These are phyloP conservation scores for Vinca minor DNA, from an alignment of 257 asterid genomes.

Conservation along the genomic window DNA sequence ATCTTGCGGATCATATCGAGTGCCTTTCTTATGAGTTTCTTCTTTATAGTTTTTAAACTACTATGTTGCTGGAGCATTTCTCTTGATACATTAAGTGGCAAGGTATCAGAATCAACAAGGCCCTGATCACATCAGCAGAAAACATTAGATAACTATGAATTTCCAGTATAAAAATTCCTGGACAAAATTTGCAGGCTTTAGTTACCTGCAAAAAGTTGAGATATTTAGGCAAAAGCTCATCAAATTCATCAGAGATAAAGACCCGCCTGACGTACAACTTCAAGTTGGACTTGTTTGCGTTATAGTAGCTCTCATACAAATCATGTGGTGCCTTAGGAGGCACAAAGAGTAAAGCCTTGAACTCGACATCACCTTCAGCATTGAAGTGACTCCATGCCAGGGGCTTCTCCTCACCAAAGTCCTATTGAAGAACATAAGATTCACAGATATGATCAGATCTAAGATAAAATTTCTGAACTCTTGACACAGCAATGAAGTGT, in stretches of 20 bases:
- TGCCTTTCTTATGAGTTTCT: slow-evolving; percentile 94
- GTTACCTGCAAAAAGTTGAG: slow-evolving; percentile 78
- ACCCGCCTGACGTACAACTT: slow-evolving; percentile 78
- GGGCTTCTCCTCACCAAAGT: slow-evolving; percentile 78
- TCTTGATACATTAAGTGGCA: slow-evolving; percentile 91
- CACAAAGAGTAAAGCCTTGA: slow-evolving; percentile 77
- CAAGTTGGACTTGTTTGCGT: slow-evolving; percentile 70
- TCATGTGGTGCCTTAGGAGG: slow-evolving; percentile 96
- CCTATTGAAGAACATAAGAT: slow-evolving; percentile 34
- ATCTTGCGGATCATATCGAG: slow-evolving; percentile 92
- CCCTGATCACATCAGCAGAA: slow-evolving; percentile 42
- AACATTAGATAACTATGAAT: background rate
- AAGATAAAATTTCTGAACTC: background rate
- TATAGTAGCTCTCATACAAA: slow-evolving; percentile 86
- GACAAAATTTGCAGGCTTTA: background rate
- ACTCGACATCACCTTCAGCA: slow-evolving; percentile 96
- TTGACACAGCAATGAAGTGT: background rate
- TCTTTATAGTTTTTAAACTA: slow-evolving; percentile 92
- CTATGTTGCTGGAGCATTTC: slow-evolving; percentile 97
- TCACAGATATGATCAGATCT: slow-evolving; percentile 1
- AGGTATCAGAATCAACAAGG: slow-evolving; percentile 93
- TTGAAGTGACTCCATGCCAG: slow-evolving; percentile 82
- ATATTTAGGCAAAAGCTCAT: slow-evolving; percentile 84
- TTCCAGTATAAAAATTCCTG: background rate
- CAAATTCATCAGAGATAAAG: slow-evolving; percentile 88